These are phyloP conservation scores for Sarocladium oryzae DNA, from an alignment of 2,329 filamentous ascomycete species.

Conservation along the genomic window DNA sequence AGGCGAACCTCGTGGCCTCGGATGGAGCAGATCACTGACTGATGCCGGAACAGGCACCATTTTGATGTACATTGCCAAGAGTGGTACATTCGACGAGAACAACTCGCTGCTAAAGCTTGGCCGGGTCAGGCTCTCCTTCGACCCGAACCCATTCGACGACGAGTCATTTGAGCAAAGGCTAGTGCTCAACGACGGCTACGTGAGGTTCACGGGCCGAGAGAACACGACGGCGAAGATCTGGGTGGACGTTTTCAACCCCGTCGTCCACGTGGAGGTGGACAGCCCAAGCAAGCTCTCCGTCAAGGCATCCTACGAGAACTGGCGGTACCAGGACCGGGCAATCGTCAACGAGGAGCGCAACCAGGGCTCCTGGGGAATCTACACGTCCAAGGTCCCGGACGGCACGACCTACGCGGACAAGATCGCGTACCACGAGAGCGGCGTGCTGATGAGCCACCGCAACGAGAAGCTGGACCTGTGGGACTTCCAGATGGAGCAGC, in stretches of 20 bases:
- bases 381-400: constrained; percentile 9
- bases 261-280: constrained; percentile 9
- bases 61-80: constrained; percentile 10
- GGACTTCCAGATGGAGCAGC: constrained; percentile 11
- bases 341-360: constrained; percentile 10
- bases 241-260: constrained; percentile 11
- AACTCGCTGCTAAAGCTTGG: constrained; percentile 10
- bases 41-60: constrained; percentile 7
- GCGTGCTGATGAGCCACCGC: constrained; percentile 11
- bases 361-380: constrained; percentile 10
- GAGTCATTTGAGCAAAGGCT: constrained; percentile 8
- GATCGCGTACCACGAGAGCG: constrained; percentile 8
- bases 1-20: too few species aligned
- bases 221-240: constrained; percentile 10
- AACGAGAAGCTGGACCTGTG: constrained; percentile 10
- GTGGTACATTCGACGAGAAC: constrained; percentile 10
- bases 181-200: constrained; percentile 10
- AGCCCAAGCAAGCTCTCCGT: constrained; percentile 6
- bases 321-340: constrained; percentile 8
- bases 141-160: constrained; percentile 8
- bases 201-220: constrained; percentile 8
- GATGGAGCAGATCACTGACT: not conserved
- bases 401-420: constrained; percentile 10
- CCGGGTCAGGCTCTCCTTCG: constrained; percentile 9
- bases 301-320: constrained; percentile 8